phyloP scores from a whole-genome alignment of 2,329 filamentous ascomycete species.

The Colletotrichum tofieldiae region DNA sequence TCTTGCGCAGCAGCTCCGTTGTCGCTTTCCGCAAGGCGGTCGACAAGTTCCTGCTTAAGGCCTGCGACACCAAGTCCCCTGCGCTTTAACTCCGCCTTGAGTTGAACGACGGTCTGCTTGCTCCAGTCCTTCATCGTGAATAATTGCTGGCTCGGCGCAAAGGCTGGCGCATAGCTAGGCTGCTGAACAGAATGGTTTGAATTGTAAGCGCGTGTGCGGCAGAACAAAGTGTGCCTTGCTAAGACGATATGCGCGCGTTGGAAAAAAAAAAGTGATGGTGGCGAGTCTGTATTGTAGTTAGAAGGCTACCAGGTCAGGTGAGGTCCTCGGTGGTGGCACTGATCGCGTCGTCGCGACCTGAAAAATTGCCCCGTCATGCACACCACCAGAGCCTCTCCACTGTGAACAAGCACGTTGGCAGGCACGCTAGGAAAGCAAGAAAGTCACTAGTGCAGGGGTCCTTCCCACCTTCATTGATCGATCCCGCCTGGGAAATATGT shows the following conservation, averaged over 20 bases:
- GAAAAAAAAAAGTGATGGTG: not conserved
- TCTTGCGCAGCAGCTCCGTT: constrained; percentile 23
- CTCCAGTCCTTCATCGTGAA: constrained; percentile 66
- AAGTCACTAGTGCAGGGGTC: constrained; percentile 43
- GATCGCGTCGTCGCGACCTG: constrained; percentile 43
- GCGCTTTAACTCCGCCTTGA: constrained; percentile 81
- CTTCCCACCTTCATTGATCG: constrained; percentile 34
- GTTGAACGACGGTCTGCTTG: constrained; percentile 80
- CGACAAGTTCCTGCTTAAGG: constrained; percentile 80
- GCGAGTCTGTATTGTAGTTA: constrained; percentile 1
- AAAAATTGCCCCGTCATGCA: constrained; percentile 44
- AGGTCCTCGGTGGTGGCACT: constrained; percentile 13
- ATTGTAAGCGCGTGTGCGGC: not conserved
- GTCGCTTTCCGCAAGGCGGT: constrained; percentile 69
- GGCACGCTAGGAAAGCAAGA: constrained; percentile 29
- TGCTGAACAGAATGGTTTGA: not conserved
- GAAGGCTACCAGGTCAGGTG: constrained; percentile 7
- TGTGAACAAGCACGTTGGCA: constrained; percentile 17
- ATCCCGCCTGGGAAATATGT: constrained; percentile 37
- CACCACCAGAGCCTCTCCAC: constrained; percentile 40
- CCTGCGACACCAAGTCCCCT: constrained; percentile 79
- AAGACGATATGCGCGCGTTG: not conserved
- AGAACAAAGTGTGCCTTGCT: not conserved
- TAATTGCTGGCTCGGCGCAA: constrained; percentile 46
- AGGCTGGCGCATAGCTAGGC: constrained; percentile 37